Percentiles rank a stretch among this genome's conserved stretches.
These are phyloP conservation scores for Prunus kanzakura DNA, from an alignment of 306 rosid genomes.

Conservation along the genomic window DNA sequence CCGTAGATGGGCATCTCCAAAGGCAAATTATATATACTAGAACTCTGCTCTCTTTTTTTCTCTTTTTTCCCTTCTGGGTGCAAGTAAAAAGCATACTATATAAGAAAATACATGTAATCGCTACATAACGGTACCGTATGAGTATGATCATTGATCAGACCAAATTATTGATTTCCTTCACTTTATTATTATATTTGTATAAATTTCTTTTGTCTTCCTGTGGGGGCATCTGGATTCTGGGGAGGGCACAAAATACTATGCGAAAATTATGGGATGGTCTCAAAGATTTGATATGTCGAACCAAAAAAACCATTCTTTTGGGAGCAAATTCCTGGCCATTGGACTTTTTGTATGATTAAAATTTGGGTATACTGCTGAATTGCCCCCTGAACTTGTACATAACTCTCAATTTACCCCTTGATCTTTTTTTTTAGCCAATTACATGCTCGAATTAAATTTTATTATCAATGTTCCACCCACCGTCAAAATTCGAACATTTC, in stretches of 20 bases:
- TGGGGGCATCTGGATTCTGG: too few relatives aligned
- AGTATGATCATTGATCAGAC: too few relatives aligned
- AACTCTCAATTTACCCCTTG: too few relatives aligned
- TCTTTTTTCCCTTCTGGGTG: not conserved
- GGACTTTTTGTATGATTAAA: not conserved
- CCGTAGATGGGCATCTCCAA: constrained; percentile 30
- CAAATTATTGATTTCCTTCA: not conserved
- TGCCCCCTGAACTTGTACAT: too few relatives aligned
- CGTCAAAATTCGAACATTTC: too few relatives aligned
- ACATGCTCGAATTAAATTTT: too few relatives aligned
- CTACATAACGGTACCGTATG: not conserved
- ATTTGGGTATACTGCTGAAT: too few relatives aligned
- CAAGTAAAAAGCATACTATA: not conserved
- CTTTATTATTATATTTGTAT: not conserved
- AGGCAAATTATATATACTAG: too few relatives aligned
- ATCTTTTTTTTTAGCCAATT: too few relatives aligned
- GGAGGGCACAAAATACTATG: not conserved
- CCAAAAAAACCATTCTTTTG: not conserved
- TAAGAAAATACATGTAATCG: not conserved
- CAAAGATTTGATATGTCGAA: not conserved
- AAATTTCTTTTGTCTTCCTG: not conserved
- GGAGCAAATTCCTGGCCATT: not conserved
- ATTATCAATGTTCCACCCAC: too few relatives aligned
- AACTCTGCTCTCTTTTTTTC: not conserved
- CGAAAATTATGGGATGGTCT: not conserved